Evolutionary conservation across 192 early-diverging fungal species (phyloP).

Genomic region (Coemansia reversa): DNA sequence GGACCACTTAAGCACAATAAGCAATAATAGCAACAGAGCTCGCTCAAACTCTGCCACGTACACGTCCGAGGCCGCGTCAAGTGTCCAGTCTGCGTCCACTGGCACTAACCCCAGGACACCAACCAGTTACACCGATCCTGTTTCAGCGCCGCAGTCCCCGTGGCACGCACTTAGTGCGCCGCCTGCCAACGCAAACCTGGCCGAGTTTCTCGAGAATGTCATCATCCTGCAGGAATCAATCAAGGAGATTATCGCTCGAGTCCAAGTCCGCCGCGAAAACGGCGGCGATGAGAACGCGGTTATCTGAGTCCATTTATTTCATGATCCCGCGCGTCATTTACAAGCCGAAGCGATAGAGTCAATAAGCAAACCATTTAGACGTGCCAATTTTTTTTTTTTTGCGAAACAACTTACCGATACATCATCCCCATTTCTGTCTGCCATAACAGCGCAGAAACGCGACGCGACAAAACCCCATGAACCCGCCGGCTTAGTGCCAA

Average conservation of each 20-base stretch:
- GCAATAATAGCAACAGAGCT: slow-evolving; percentile 8
- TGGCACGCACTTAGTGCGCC: slow-evolving; percentile 41
- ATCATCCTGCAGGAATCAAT: slow-evolving; percentile 89
- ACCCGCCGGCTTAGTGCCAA: not conserved
- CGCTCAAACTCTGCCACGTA: slow-evolving; percentile 34
- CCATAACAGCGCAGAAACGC: not conserved
- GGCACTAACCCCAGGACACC: slow-evolving; percentile 8
- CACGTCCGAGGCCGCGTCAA: slow-evolving; percentile 31
- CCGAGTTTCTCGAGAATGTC: slow-evolving; percentile 80
- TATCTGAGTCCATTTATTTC: slow-evolving; percentile 5
- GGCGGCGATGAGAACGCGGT: slow-evolving; percentile 66
- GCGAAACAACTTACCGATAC: not conserved
- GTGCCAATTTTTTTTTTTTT: not conserved
- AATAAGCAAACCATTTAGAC: not conserved
- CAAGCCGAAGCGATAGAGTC: not conserved
- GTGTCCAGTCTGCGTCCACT: slow-evolving; percentile 16
- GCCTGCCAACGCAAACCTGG: slow-evolving; percentile 44
- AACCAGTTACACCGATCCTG: slow-evolving; percentile 3
- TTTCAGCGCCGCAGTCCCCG: slow-evolving; percentile 14
- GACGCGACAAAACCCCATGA: not conserved
- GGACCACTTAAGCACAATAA: not conserved
- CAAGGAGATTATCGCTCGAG: slow-evolving; percentile 84
- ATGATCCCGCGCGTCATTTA: not conserved
- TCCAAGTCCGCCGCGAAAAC: slow-evolving; percentile 74
- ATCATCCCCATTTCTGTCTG: not conserved